Evolutionary conservation across 2,329 filamentous ascomycete genomes (phyloP), one percentile per base, ranked within the genome.

Genomic region (Pseudogymnoascus pannorum): DNA sequence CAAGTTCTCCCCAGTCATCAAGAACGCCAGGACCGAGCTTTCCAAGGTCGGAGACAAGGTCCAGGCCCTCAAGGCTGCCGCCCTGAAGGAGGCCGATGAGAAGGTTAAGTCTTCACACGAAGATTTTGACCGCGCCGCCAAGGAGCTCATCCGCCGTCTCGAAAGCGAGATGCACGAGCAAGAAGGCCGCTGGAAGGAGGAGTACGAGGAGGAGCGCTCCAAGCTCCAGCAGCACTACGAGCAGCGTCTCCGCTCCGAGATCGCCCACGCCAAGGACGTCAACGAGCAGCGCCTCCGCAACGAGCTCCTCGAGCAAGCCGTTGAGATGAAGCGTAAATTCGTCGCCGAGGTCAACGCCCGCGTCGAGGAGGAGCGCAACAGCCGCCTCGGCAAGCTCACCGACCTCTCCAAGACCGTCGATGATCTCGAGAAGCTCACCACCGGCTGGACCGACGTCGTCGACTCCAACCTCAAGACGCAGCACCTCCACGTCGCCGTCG

Each of bases 401-500:
- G 87, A 93, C 72, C 84, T 99, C 29, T 88, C 87, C 16, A 78
- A 84, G 33, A 87, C 87, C 11, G 90, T 99, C 16, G 80, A 81
- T 38, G 90, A 95, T 69, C 85, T 99, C 11, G 92, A 97, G 77
- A 87, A 87, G 74, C 84, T 99, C 60, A 95, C 92, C 1, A 84
- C 85, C 1, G 88, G 91, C 66, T 97, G 92, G 92, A 95, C 93
- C 75, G 85, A 87, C 40, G 91, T 97, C 36, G 86, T 99, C 20
- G 92, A 97, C 72, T 81, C 84, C 63, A 97, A 94, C 76, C 84
- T 97, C 65, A 88, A 90, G 75, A 97, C 94, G 0, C 94, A 99
- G 76, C 92, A 97, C 77, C 86, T 99, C 26, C 91, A 97, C 72
- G 91, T 99, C 35, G 94, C 94, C 18, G 89, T 97, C 29, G 94